phyloP scores from a whole-genome alignment of 768 basidiomycete genomes.

The Butyriboletus loyo region DNA sequence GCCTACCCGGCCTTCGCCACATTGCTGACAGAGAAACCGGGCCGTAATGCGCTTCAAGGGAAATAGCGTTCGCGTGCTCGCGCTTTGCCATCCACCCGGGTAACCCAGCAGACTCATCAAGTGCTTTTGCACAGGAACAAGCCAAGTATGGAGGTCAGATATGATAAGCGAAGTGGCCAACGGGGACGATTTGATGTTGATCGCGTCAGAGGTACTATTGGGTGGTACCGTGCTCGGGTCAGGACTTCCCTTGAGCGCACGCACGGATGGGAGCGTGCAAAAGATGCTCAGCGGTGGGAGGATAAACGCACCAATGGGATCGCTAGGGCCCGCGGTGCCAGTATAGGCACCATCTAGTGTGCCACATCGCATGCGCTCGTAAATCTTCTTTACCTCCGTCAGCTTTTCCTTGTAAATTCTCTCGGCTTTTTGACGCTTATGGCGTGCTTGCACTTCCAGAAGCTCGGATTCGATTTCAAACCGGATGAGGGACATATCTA shows the following conservation, averaged over 20 bases:
- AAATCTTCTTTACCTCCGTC: conserved; percentile 39
- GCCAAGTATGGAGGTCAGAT: conserved; percentile 50
- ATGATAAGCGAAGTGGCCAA: conserved; percentile 39
- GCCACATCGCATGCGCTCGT: conserved; percentile 44
- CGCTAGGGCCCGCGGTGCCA: not conserved
- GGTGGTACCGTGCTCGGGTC: conserved; percentile 7
- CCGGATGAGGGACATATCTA: conserved; percentile 22
- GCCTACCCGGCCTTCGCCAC: conserved; percentile 36
- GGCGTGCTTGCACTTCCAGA: conserved; percentile 21
- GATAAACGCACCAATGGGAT: conserved; percentile 3
- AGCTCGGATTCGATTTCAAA: conserved; percentile 30
- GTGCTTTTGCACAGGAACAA: conserved; percentile 38
- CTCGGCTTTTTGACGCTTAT: conserved; percentile 28
- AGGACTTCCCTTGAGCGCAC: conserved; percentile 29
- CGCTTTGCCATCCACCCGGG: conserved; percentile 45
- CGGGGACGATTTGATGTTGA: conserved; percentile 22
- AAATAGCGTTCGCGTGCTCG: conserved; percentile 45
- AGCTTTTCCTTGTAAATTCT: conserved; percentile 25
- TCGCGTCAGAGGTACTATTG: not conserved
- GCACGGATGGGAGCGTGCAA: conserved; percentile 46
- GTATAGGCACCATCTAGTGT: not conserved
- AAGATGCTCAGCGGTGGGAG: conserved; percentile 51
- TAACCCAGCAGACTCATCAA: conserved; percentile 50
- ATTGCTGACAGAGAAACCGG: conserved; percentile 55
- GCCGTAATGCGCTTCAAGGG: conserved; percentile 59